phyloP scores from a whole-genome alignment of 495 filamentous ascomycete species.

The Penicillium psychrofluorescens region DNA sequence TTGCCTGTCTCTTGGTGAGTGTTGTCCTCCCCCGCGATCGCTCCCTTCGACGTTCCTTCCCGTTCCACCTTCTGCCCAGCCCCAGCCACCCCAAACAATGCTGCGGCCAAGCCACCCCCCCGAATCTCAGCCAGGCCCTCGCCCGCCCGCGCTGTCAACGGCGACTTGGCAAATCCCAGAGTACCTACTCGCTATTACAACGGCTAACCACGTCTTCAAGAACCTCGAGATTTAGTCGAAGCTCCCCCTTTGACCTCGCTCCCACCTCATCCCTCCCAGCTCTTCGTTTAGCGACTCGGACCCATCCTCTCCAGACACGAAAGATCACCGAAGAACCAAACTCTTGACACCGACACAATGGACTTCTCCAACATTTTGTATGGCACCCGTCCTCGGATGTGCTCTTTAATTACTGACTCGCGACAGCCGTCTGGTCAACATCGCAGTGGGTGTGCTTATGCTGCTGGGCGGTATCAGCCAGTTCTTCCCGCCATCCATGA shows the following conservation, averaged over 20 bases:
- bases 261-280: neutral
- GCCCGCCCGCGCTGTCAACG: neutral
- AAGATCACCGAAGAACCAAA: slow-evolving; percentile 1
- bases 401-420: neutral
- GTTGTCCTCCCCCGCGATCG: no score
- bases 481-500: slow-evolving; percentile 51
- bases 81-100: neutral
- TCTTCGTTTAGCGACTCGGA: slow-evolving; percentile 4
- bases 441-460: slow-evolving; percentile 83
- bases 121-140: neutral
- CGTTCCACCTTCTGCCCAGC: neutral
- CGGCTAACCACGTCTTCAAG: slow-evolving; percentile 1
- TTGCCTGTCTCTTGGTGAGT: no score
- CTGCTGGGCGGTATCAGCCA: slow-evolving; percentile 82
- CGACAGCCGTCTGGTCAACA: slow-evolving; percentile 83
- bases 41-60: no score
- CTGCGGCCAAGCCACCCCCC: neutral
- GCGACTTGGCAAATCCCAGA: neutral
- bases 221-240: neutral
- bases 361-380: slow-evolving; percentile 56
- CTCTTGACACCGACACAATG: slow-evolving; percentile 26
- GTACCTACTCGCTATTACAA: neutral
- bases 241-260: neutral
- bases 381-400: slow-evolving; percentile 12
- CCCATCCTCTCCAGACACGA: slow-evolving; percentile 5